Evolutionary conservation across 805 yeast species (phyloP), one percentile per base, ranked within the genome.

Genomic region (Candida nemodendra): DNA sequence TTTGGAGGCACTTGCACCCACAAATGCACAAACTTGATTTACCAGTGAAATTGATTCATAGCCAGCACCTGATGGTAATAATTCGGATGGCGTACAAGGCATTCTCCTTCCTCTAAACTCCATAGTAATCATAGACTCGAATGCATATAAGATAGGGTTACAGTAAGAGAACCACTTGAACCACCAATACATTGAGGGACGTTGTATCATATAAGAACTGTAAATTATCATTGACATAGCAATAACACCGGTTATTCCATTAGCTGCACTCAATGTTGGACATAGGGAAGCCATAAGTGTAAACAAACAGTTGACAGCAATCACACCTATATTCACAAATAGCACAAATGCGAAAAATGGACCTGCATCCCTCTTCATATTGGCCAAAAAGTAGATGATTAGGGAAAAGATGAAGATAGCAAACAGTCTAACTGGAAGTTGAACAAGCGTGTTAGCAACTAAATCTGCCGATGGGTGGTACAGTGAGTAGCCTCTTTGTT

Each of bases 391-490:
- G 53, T 78, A 78, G n/a, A 54, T 28, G 16, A 67, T 58, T 38
- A 76, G 41, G 0, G 77, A 70, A 45, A 79, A 65, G 33, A 72
- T 55, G 25, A 76, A 36, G 36, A 72, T 66, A 13, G 78, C 73
- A 59, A 74, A 49, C 28, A 76, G 60, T 50, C 79, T 77, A 29
- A 73, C 65, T 3, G 85, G 86, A 34, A 78, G 56, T 51, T 76
- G 79, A 30, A 80, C 70, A 24, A 80, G 53, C 47, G 76, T 72
- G 42, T 70, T 70, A 8, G 82, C 76, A 30, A 81, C 45, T 8
- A 81, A 74, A 58, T 80, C 85, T 18, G 84, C 83, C 16, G 85
- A 72, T 13, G 80, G 78, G 43, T 79, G 74, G 56, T 76, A 79
- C 63, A 81, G 64, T 12, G 81, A 76, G 48, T 76, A 80, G 18